Percentiles rank a stretch among this genome's conserved stretches.
These are phyloP conservation scores for Theobroma grandiflorum DNA, from an alignment of 441 rosid genomes.

Conservation along the genomic window DNA sequence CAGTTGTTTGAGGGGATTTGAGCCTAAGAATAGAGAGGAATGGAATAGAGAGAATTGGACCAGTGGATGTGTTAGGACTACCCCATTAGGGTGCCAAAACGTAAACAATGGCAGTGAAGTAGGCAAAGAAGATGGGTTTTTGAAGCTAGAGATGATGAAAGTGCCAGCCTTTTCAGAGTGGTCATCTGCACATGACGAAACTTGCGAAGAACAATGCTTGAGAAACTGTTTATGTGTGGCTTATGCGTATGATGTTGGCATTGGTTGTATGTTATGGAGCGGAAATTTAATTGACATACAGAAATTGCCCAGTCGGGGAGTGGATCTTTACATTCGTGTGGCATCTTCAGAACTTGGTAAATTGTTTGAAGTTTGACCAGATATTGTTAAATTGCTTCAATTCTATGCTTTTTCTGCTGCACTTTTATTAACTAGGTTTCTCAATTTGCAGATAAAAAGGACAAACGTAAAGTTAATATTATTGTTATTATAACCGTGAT, in stretches of 20 bases:
- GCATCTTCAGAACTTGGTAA: constrained; percentile 70
- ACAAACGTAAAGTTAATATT: too few species aligned
- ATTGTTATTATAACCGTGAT: too few species aligned
- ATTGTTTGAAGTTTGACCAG: background rate
- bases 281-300: constrained; percentile 65
- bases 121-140: constrained; percentile 55
- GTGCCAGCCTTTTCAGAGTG: constrained; percentile 64
- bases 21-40: constrained; percentile 37
- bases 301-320: constrained; percentile 48
- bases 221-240: constrained; percentile 71
- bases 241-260: constrained; percentile 42
- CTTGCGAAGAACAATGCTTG: constrained; percentile 53
- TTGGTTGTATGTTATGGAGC: constrained; percentile 77
- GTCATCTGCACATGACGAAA: constrained; percentile 21
- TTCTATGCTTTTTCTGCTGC: too few species aligned
- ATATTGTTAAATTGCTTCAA: too few species aligned
- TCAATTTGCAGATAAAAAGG: too few species aligned
- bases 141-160: constrained; percentile 48
- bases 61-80: constrained; percentile 66
- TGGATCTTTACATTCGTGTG: constrained; percentile 49
- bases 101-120: constrained; percentile 37
- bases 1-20: constrained; percentile 65
- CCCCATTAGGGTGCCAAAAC: constrained; percentile 48
- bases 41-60: constrained; percentile 65
- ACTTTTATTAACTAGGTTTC: too few species aligned